Evolutionary conservation across 345 rosid genomes (phyloP), one percentile per base, ranked within the genome.

Genomic region (Dovyalis caffra): DNA sequence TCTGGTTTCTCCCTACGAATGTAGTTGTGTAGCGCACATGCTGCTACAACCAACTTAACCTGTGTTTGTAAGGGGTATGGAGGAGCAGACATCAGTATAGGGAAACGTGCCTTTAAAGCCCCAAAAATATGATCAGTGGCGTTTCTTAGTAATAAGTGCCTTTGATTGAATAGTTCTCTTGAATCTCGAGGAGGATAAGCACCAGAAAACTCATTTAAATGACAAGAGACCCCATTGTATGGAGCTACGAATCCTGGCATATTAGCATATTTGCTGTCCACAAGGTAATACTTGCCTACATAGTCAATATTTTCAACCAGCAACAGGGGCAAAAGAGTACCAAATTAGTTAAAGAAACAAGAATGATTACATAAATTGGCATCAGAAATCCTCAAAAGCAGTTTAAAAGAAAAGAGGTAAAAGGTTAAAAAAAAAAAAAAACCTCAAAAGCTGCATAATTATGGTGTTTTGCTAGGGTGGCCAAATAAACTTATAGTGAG

Each of bases 1-100:
- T 90, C 97, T 0, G 95, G 95, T 76, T 88, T 88, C 83, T 92
- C 98, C 61, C 76, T 81, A 28, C 88, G 92, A 33, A 94, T 76
- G 83, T 80, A 92, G 78, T 94, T 94, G 81, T 92, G 97, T 49
- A 94, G 74, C 2, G 97, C 97, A 18, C 95, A 92, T 0, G 97
- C 87, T 8, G 89, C 98, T 29, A 94, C 88, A 18, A 94, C 95
- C 84, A 94, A 77, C 79, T 94, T 92, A 77, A 92, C 94, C 85
- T 92, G 94, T 7, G 92, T 91, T 69, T 86, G 97, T 34, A 92
- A 84, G 61, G 98, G 95, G 78, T 94, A 92, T 5, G 97, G 97
- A 65, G 98, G 98, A 80, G 97, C 93, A 23, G 95, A 71, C 81
- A 82, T 84, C 77, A 94, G 76, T 74, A 92, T 94, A 0, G 98